These are phyloP conservation scores for Penicillium occitanis DNA, from an alignment of 2,329 filamentous ascomycete genomes.

Conservation along the genomic window DNA sequence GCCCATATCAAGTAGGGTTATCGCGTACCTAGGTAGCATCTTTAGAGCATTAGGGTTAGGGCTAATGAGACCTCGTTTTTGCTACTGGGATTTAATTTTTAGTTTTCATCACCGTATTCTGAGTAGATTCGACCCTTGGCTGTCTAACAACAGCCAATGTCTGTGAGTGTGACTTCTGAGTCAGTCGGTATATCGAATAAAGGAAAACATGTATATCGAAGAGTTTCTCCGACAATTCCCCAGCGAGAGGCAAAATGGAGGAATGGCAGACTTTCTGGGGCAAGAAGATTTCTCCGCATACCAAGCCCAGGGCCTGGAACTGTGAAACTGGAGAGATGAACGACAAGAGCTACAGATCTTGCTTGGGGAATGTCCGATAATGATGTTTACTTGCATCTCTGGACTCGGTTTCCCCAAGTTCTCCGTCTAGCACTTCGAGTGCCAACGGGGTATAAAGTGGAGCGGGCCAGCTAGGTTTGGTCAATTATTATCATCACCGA, in stretches of 20 bases:
- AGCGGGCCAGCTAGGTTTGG: not conserved
- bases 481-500: not conserved
- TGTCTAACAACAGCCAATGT: no score
- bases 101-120: no score
- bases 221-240: not conserved
- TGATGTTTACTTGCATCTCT: no score
- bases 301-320: not conserved
- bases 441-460: not conserved
- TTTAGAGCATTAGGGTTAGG: no score
- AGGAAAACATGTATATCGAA: not conserved
- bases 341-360: not conserved
- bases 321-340: not conserved
- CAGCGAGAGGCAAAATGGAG: not conserved
- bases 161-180: not conserved
- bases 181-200: not conserved
- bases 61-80: no score
- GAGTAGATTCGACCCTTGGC: no score
- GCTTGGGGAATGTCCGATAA: not conserved
- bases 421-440: not conserved
- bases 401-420: not conserved
- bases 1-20: no score
- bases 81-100: no score
- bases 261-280: not conserved
- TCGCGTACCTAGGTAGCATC: no score
- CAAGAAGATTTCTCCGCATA: not conserved